Conservation (phyloP, 164 flowering plant species). For the Aristolochia fimbriata region DNA sequence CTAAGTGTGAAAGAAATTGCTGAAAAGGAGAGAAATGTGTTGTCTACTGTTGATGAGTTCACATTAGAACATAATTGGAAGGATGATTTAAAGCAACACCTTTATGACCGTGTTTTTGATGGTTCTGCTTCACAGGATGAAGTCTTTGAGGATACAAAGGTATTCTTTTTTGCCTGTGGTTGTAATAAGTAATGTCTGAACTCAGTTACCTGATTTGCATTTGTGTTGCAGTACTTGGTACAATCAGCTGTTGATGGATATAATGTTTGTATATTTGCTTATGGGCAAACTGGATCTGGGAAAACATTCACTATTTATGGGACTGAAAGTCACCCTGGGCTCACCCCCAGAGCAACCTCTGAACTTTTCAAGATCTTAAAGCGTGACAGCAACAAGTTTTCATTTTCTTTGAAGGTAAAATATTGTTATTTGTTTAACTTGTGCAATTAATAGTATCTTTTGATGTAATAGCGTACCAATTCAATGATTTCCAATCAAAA, state of each 20-base stretch:
- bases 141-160: conserved; percentile 94
- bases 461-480: neutral
- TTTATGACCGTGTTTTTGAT: conserved; percentile 88
- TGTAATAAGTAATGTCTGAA: neutral
- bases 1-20: conserved; percentile 59
- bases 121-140: conserved; percentile 72
- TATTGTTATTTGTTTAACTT: neutral
- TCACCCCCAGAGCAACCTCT: conserved; percentile 78
- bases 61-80: conserved; percentile 94
- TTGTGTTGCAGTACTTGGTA: conserved; percentile 69
- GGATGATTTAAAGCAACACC: conserved; percentile 79
- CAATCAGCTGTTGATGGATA: conserved; percentile 98
- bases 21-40: conserved; percentile 48
- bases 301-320: conserved; percentile 98
- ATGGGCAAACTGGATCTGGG: conserved; percentile 99
- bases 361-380: conserved; percentile 81
- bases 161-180: conserved; percentile 5
- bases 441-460: neutral
- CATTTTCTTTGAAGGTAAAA: conserved; percentile 80
- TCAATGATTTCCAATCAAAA: neutral
- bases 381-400: conserved; percentile 67
- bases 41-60: conserved; percentile 62
- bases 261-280: conserved; percentile 96
- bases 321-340: conserved; percentile 72
- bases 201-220: neutral